Evolutionary conservation across 2,329 filamentous ascomycete genomes (phyloP).

Genomic region (Camptophora hylomeconis): DNA sequence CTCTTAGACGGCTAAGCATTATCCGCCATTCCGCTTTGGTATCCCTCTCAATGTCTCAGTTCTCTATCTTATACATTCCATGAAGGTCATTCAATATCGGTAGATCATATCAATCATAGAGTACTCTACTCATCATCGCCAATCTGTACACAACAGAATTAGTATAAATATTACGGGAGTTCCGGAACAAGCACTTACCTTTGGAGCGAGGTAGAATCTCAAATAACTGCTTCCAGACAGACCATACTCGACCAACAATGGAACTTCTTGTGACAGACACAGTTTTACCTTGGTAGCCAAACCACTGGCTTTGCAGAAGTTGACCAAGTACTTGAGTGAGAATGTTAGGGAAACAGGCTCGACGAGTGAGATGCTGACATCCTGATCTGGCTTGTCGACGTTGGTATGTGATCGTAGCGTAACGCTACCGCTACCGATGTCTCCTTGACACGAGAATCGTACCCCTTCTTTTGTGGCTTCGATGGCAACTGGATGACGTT

Average conservation of each 20-base stretch:
- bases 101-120: too few species aligned
- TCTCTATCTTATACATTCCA: too few species aligned
- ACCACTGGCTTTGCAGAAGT: constrained; percentile 96
- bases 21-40: too few species aligned
- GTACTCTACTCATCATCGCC: constrained; percentile 43
- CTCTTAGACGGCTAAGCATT: too few species aligned
- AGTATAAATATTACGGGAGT: constrained; percentile 1
- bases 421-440: constrained; percentile 91
- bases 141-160: constrained; percentile 43
- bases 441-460: constrained; percentile 84
- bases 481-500: constrained; percentile 57
- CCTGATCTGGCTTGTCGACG: constrained; percentile 74
- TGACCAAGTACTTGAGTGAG: constrained; percentile 97
- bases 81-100: too few species aligned
- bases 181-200: constrained; percentile 46
- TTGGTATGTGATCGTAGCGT: constrained; percentile 80
- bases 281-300: constrained; percentile 76
- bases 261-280: constrained; percentile 90
- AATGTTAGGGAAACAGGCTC: constrained; percentile 93
- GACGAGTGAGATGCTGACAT: constrained; percentile 77
- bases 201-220: constrained; percentile 94
- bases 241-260: constrained; percentile 84
- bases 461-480: constrained; percentile 95
- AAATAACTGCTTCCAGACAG: constrained; percentile 74
- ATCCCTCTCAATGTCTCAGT: too few species aligned